Conservation (phyloP, 2,329 filamentous ascomycete species). For the Alternaria consortialis region DNA sequence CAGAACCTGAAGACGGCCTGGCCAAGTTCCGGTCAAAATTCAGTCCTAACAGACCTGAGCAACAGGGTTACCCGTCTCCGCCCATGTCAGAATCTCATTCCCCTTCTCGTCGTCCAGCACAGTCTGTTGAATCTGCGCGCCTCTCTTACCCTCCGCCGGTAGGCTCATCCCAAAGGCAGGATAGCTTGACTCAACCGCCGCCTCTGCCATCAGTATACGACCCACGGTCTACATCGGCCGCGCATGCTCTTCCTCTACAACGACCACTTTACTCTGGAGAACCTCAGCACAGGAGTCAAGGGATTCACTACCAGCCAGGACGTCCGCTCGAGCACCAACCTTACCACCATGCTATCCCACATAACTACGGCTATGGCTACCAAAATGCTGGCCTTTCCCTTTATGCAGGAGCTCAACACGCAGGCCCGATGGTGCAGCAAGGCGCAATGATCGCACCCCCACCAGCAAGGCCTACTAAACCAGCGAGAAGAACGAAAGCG, state of each 20-base stretch:
- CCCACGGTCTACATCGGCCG: conserved; percentile 31
- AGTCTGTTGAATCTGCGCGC: conserved; percentile 44
- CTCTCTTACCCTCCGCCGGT: conserved; percentile 38
- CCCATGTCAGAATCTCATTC: conserved; percentile 62
- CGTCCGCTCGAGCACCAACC: conserved; percentile 36
- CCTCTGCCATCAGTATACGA: conserved; percentile 38
- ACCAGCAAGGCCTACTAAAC: conserved; percentile 42
- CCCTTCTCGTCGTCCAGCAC: conserved; percentile 50
- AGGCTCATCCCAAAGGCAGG: conserved; percentile 34
- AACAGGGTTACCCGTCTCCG: conserved; percentile 57
- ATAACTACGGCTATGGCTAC: conserved; percentile 45
- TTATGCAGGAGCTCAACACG: conserved; percentile 39
- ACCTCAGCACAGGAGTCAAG: conserved; percentile 32
- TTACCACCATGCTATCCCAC: conserved; percentile 36
- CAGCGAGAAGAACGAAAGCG: conserved; percentile 68
- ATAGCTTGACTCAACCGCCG: conserved; percentile 38
- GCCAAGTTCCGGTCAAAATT: conserved; percentile 45
- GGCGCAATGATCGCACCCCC: conserved; percentile 45
- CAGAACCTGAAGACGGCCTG: conserved; percentile 48
- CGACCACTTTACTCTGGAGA: conserved; percentile 46
- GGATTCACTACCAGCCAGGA: conserved; percentile 38
- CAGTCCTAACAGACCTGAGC: conserved; percentile 48
- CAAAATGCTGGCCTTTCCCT: conserved; percentile 31
- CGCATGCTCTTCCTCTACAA: conserved; percentile 32
- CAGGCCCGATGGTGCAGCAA: conserved; percentile 44